These are phyloP conservation scores for Thuja plicata DNA, from an alignment of 83 land plant genomes.

Conservation along the genomic window DNA sequence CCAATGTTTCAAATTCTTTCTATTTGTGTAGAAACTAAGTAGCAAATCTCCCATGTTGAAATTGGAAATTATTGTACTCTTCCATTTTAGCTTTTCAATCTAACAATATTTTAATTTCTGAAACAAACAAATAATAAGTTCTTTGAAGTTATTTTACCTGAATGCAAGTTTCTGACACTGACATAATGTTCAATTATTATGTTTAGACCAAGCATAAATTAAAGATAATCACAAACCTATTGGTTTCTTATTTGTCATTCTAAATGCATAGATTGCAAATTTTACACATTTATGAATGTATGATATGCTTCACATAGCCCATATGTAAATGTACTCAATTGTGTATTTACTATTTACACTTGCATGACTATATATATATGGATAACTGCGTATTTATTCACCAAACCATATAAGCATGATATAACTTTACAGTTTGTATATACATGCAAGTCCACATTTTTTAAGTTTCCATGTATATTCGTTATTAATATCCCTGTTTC, in stretches of 20 bases:
- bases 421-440: neutral
- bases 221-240: neutral
- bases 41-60: neutral
- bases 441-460: too few species aligned
- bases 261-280: neutral
- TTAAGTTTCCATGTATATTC: too few species aligned
- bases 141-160: neutral
- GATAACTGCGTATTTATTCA: too few species aligned
- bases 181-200: neutral
- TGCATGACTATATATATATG: too few species aligned
- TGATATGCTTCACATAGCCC: too few species aligned
- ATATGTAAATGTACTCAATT: too few species aligned
- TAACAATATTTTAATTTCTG: neutral
- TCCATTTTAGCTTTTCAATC: neutral
- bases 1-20: neutral
- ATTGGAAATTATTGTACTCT: neutral
- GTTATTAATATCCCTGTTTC: too few species aligned
- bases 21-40: neutral
- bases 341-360: too few species aligned
- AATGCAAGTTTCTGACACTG: neutral
- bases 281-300: neutral
- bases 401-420: neutral
- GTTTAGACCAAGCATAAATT: neutral
- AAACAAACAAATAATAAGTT: too few species aligned
- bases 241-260: neutral